Conservation (phyloP, 257 asterid species). For the Linderniella brevidens region DNA sequence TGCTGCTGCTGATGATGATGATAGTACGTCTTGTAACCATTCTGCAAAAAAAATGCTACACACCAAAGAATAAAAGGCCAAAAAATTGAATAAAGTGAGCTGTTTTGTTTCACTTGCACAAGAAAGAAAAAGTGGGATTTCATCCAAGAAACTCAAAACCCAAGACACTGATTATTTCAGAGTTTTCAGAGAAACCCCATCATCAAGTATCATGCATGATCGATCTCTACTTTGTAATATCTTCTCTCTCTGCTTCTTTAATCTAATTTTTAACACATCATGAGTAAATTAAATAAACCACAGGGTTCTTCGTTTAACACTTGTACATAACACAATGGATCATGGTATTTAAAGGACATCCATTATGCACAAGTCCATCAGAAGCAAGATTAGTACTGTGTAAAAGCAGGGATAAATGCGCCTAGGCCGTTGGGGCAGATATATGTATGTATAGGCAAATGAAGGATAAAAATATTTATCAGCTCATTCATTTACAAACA, state of each 20-base stretch:
- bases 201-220: no score
- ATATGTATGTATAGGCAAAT: slow-evolving; percentile 18
- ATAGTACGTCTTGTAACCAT: slow-evolving; percentile 24
- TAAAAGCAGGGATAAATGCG: slow-evolving; percentile 15
- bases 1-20: slow-evolving; percentile 4
- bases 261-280: slow-evolving; percentile 27
- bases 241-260: slow-evolving; percentile 25
- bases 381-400: slow-evolving; percentile 19
- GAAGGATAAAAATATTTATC: slow-evolving; percentile 27
- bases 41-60: slow-evolving; percentile 13
- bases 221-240: slow-evolving; percentile 15
- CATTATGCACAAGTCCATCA: slow-evolving; percentile 21
- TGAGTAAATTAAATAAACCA: no score
- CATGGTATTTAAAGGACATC: slow-evolving; percentile 15
- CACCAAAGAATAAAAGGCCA: slow-evolving; percentile 25
- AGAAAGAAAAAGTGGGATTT: slow-evolving; percentile 23
- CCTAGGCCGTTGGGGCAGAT: slow-evolving; percentile 3
- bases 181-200: slow-evolving; percentile 30
- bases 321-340: slow-evolving; percentile 13
- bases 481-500: slow-evolving; percentile 10
- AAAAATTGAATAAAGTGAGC: slow-evolving; percentile 19
- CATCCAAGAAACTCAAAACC: slow-evolving; percentile 35
- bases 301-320: slow-evolving; percentile 14
- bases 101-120: slow-evolving; percentile 21
- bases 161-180: slow-evolving; percentile 53